Base-by-base conservation (phyloP, 2,329 filamentous ascomycete species). In the Monilinia fructicola region DNA sequence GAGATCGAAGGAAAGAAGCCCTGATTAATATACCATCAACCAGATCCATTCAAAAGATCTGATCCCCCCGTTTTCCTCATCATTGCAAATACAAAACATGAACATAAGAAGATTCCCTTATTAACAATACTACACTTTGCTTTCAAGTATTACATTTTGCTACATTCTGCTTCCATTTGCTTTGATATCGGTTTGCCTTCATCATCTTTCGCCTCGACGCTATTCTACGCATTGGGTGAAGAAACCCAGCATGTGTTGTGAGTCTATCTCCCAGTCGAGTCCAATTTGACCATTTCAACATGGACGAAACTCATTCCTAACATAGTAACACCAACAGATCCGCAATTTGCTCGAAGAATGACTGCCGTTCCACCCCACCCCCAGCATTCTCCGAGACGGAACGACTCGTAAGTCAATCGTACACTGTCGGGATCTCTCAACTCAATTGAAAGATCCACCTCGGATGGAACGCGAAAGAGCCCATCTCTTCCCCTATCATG, bases 371-470 rank as follows among this genome's bases (percentile, higher is more conserved):
- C 53, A 16, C 6, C 42, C 42, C 10, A 4, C 14, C 21, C 16
- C 16, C 53, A 18, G 10, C 28, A 12, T 10, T 26, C 26, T n/a
- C 60, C n/a, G 50, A 63, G 31, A 42, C 11, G 11, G 16, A 7
- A n/a, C 18, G 23, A 63, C 52, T 64, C 9, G 61, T 64, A 54
- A 64, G 52, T 56, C 28, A 18, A 38, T 18, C 2, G 14, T 14
- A 12, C 23, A 7, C 11, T 31, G 11, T 3, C 14, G 7, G 4
- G 4, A 12, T 4, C 21, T 6, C 7, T 7, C 31, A 35, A 35
- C 31, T 35, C 31, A 1, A 7, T 35, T 6, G 9, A 35, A 35
- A 12, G 7, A 12, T 6, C 4, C 18, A 35, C 12, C 1, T 35
- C 31, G 18, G 28, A 21, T 54, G 10, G 53, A 21, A 35, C 2